Percentiles rank a stretch among this genome's conserved stretches.
Evolutionary conservation across 345 rosid genomes (phyloP).

Genomic region (Geranium rotundifolium): DNA sequence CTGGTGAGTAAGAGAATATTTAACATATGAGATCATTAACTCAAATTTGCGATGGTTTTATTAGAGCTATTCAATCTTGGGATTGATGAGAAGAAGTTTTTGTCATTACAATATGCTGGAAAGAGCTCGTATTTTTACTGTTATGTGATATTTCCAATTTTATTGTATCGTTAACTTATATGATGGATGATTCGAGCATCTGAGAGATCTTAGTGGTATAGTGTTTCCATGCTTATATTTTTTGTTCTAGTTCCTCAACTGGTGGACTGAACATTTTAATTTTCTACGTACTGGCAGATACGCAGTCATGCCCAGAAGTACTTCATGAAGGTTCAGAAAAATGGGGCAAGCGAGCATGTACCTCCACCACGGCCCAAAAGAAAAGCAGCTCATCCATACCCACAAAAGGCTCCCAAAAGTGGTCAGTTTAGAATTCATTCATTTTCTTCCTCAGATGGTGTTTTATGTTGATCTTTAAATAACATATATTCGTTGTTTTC

Average conservation of each 20-base stretch:
- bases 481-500: conserved; percentile 7
- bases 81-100: too few relatives aligned
- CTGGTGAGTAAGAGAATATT: neutral
- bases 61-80: too few relatives aligned
- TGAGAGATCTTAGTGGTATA: too few relatives aligned
- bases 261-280: neutral
- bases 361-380: conserved; percentile 97
- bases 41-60: too few relatives aligned
- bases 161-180: neutral
- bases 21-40: too few relatives aligned
- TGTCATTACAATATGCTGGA: too few relatives aligned
- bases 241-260: neutral
- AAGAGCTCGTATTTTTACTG: neutral
- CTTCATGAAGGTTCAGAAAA: conserved; percentile 85
- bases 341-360: conserved; percentile 68
- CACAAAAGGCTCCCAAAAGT: conserved; percentile 70
- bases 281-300: conserved; percentile 40
- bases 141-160: neutral
- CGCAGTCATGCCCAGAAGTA: conserved; percentile 96
- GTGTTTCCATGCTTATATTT: neutral
- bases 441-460: neutral
- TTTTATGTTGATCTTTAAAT: neutral
- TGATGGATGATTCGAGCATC: neutral
- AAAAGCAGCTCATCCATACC: conserved; percentile 89
- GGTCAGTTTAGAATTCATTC: conserved; percentile 19